A percentile compares a stretch with the other conserved stretches of the same genome.
Conservation (phyloP, 345 rosid genomes). For the Geranium brycei region DNA sequence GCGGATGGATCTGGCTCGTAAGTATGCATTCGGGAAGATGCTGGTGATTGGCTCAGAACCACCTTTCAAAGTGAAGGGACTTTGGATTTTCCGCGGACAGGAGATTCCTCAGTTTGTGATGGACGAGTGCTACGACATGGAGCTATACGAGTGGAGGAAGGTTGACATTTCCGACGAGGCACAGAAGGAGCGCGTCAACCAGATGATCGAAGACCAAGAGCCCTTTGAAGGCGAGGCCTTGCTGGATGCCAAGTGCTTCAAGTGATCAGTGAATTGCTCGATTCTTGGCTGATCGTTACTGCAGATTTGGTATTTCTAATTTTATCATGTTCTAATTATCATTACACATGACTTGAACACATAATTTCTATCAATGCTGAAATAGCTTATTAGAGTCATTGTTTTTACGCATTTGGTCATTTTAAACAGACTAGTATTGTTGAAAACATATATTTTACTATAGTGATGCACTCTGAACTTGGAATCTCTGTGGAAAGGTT, state of each 20-base stretch:
- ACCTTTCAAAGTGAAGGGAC: conserved; percentile 86
- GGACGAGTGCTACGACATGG: conserved; percentile 98
- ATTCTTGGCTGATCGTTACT: no score
- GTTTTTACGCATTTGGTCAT: no score
- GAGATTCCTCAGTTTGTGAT: conserved; percentile 77
- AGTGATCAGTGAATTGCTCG: conserved; percentile 23
- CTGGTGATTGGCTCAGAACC: conserved; percentile 63
- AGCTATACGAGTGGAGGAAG: conserved; percentile 86
- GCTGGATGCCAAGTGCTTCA: conserved; percentile 97
- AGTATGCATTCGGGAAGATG: conserved; percentile 95
- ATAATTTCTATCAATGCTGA: no score
- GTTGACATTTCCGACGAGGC: conserved; percentile 67
- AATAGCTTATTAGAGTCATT: no score
- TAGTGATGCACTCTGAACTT: no score
- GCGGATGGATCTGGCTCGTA: conserved; percentile 94
- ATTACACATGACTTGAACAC: no score
- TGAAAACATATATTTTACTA: no score
- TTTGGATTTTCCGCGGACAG: conserved; percentile 93
- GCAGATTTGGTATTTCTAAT: no score
- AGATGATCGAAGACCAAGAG: conserved; percentile 88
- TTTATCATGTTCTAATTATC: no score
- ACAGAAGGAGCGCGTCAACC: conserved; percentile 84
- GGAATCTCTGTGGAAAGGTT: no score
- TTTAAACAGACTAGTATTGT: no score
- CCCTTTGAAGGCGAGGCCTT: conserved; percentile 91